A percentile compares a stretch with the other conserved stretches of the same genome.
These are phyloP conservation scores for Spiraea crenata DNA, from an alignment of 331 rosid genomes.

Conservation along the genomic window DNA sequence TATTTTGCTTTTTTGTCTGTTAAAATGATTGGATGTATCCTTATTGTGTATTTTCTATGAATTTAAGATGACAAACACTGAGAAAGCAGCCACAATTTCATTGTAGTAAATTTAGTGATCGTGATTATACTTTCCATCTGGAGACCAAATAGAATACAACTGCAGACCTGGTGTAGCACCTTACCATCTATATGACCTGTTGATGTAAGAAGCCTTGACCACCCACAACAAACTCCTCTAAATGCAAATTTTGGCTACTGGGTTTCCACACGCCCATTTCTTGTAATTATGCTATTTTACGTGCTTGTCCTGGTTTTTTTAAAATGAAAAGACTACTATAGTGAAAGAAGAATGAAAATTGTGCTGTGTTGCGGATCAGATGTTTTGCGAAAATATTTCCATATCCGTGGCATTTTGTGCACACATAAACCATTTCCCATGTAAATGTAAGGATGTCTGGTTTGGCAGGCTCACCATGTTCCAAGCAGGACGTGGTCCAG, in stretches of 20 bases:
- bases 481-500: conserved; percentile 87
- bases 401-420: conserved; percentile 2
- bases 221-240: background rate
- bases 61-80: background rate
- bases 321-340: too few relatives aligned
- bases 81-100: background rate
- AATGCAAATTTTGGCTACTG: background rate
- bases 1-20: background rate
- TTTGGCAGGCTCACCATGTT: conserved; percentile 65
- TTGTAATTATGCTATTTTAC: too few relatives aligned
- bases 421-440: conserved; percentile 14
- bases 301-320: too few relatives aligned
- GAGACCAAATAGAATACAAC: background rate
- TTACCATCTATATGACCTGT: background rate
- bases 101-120: background rate
- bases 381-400: background rate
- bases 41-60: too few relatives aligned
- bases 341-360: too few relatives aligned
- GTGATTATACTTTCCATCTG: background rate
- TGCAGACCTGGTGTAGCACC: background rate
- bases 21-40: background rate
- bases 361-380: too few relatives aligned
- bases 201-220: background rate
- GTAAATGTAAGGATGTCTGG: too few relatives aligned
- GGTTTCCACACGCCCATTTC: too few relatives aligned